These are phyloP conservation scores for Sparassis latifolia DNA, from an alignment of 1,284 basidiomycete species.

Conservation along the genomic window DNA sequence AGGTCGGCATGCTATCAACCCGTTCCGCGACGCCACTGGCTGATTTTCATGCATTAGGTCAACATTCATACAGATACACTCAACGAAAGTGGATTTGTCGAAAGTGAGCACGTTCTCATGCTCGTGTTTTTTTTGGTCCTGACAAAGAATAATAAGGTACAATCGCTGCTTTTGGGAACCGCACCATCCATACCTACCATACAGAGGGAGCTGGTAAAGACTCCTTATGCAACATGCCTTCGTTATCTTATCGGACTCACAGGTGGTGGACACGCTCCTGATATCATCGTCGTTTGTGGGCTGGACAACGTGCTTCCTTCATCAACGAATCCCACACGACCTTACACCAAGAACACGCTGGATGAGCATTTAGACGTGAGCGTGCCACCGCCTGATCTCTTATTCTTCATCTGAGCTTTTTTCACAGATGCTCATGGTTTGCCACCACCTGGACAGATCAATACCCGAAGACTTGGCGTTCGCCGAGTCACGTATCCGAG, in stretches of 20 bases:
- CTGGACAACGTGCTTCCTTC: slow-evolving; percentile 90
- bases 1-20: slow-evolving; percentile 38
- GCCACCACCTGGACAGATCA: slow-evolving; percentile 85
- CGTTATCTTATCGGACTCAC: slow-evolving; percentile 1
- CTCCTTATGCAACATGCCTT: not conserved
- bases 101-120: slow-evolving; percentile 45
- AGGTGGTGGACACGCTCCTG: slow-evolving; percentile 96
- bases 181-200: slow-evolving; percentile 98
- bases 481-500: slow-evolving; percentile 95
- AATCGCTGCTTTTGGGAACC: slow-evolving; percentile 82
- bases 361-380: slow-evolving; percentile 95
- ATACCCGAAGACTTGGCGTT: slow-evolving; percentile 94
- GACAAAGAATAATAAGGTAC: slow-evolving; percentile 49
- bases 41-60: slow-evolving; percentile 37
- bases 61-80: slow-evolving; percentile 98
- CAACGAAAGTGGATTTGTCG: slow-evolving; percentile 92
- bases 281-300: slow-evolving; percentile 95
- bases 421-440: slow-evolving; percentile 92
- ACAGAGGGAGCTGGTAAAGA: slow-evolving; percentile 85
- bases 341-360: slow-evolving; percentile 88
- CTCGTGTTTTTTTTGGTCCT: not conserved
- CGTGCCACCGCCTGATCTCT: not conserved
- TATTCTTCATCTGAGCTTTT: slow-evolving; percentile 1
- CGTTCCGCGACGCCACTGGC: not conserved
- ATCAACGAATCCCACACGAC: slow-evolving; percentile 96